phyloP scores from a whole-genome alignment of 2,329 filamentous ascomycete species.

The Colletotrichum sp. region DNA sequence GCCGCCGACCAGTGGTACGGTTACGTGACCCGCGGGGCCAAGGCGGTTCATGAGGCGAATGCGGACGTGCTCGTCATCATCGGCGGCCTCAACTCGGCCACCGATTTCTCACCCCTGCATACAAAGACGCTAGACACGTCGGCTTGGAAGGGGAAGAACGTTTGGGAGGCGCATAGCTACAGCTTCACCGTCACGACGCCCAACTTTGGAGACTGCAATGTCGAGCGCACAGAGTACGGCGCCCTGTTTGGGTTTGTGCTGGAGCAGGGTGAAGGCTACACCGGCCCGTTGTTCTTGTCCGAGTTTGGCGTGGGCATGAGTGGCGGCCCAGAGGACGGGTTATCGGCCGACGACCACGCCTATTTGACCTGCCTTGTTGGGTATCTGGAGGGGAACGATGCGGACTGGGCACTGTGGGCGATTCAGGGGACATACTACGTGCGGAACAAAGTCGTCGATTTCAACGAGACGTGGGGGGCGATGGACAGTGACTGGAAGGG shows the following conservation, averaged over 20 bases:
- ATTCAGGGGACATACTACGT: conserved; percentile 65
- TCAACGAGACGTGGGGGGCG: conserved; percentile 58
- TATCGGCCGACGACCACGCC: conserved; percentile 45
- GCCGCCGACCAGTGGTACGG: conserved; percentile 55
- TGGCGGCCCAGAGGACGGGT: conserved; percentile 43
- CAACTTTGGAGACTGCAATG: conserved; percentile 44
- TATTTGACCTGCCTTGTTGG: conserved; percentile 58
- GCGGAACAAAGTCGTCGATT: conserved; percentile 51
- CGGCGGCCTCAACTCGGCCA: conserved; percentile 58
- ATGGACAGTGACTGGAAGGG: conserved; percentile 46
- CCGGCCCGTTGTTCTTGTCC: conserved; percentile 60
- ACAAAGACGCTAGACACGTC: conserved; percentile 45
- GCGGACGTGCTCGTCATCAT: conserved; percentile 58
- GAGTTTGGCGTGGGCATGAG: conserved; percentile 62
- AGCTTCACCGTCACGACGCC: conserved; percentile 56
- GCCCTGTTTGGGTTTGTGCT: conserved; percentile 57
- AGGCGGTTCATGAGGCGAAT: conserved; percentile 55
- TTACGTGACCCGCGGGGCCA: conserved; percentile 51
- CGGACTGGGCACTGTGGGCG: conserved; percentile 65
- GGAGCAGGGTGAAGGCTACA: conserved; percentile 48
- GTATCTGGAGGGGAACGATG: conserved; percentile 60
- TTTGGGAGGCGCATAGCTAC: conserved; percentile 67
- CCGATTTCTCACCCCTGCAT: conserved; percentile 53
- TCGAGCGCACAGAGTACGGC: conserved; percentile 49
- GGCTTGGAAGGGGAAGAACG: conserved; percentile 54